Base-by-base conservation (phyloP, 768 basidiomycete species). In the Mycena metata region DNA sequence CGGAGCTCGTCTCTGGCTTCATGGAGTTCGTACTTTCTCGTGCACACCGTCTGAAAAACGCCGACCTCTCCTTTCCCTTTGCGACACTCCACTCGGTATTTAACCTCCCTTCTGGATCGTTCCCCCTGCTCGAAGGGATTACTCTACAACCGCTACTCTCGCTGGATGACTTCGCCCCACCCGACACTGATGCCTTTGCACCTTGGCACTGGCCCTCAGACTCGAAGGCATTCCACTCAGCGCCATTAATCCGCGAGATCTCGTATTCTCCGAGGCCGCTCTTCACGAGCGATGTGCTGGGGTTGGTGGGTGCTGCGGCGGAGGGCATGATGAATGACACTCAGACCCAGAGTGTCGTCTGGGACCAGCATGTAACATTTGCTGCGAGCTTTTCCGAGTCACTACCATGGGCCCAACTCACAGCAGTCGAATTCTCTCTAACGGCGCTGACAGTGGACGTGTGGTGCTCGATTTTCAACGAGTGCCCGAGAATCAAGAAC, bases 381-480 rank as follows among this genome's bases (percentile, higher is more conserved):
- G 36, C 36, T 64, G 47, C 30, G 63, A 54, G 5, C 52, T 54
- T 10, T 2, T 21, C 2, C 23, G 55, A 30, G n/a, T 21, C 54
- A 1, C 35, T 64, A 8, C 63, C 63, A n/a, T 57, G 54, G 63
- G 4, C 55, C 1, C 54, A 64, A 39, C 63, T 64, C 54, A 57
- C 19, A 12, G n/a, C 10, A 21, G n/a, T 64, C 45, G 21, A 17
- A 24, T 64, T 56, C 26, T 16, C 55, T 17, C 49, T 47, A 9
- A 64, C 63, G 8, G 55, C 55, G 2, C n/a, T 57, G 35, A 47
- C 63, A 1, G 19, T 36, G 21, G 55, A 64, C 11, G 17, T 21
- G 0, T 64, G 63, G 63, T 57, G 63, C 33, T 21, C 45, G 17
- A n/a, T 55, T 16, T 10, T 64, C 57, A 24, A 36, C 17, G 23